Conservation (phyloP, 345 rosid genomes). For the Populus davidiana region DNA sequence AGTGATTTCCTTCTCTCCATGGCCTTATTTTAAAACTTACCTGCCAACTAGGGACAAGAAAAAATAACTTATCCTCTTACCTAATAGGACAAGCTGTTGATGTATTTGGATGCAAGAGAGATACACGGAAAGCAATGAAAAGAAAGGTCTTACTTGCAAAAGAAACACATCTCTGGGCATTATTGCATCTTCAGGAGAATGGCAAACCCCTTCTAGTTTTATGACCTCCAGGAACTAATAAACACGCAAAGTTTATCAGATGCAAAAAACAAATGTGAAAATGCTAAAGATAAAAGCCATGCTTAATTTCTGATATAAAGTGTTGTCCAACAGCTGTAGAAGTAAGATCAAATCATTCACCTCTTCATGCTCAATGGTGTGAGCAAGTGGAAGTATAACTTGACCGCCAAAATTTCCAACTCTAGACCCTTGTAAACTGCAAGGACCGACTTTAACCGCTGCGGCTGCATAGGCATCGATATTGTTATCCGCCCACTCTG, state of each 20-base stretch:
- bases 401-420: conserved; percentile 89
- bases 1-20: not conserved
- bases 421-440: conserved; percentile 73
- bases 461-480: conserved; percentile 95
- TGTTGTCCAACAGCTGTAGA: not conserved
- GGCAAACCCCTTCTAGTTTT: conserved; percentile 80
- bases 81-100: not conserved
- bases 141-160: conserved; percentile 63
- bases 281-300: not conserved
- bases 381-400: conserved; percentile 95
- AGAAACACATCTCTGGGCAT: conserved; percentile 90
- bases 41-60: not conserved
- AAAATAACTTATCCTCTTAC: not conserved
- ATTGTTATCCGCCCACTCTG: conserved; percentile 98
- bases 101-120: not conserved
- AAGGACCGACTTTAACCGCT: conserved; percentile 92
- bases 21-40: not conserved
- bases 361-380: conserved; percentile 95
- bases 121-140: not conserved
- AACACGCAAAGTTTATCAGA: not conserved
- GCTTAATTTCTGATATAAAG: not conserved
- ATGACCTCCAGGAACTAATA: conserved; percentile 88
- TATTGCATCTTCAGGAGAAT: conserved; percentile 87
- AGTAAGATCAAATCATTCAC: conserved; percentile 34
- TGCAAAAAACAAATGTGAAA: not conserved